Evolutionary conservation across 2,329 filamentous ascomycete species (phyloP).

Genomic region (Teratosphaeria destructans): DNA sequence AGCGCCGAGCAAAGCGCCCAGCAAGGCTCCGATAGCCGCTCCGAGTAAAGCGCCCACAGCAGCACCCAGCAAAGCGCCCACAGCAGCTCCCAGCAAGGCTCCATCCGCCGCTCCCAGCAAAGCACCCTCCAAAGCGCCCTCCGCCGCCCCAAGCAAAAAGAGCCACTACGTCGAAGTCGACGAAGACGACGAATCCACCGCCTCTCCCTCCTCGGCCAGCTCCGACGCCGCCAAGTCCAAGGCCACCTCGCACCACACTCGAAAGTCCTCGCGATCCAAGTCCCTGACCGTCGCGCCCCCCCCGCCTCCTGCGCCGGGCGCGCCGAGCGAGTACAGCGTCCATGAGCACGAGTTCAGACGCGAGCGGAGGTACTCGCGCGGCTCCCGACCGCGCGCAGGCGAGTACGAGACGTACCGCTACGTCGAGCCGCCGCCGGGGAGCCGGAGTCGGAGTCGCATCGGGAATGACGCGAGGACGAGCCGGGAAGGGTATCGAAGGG

Average conservation of each 20-base stretch:
- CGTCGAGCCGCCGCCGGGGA: constrained; percentile 25
- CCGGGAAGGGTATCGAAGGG: constrained; percentile 12
- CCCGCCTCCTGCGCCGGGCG: constrained; percentile 8
- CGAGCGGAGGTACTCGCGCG: constrained; percentile 23
- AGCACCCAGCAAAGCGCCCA: neutral
- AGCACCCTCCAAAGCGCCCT: neutral
- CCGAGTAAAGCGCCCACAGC: neutral
- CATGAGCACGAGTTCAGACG: constrained; percentile 34
- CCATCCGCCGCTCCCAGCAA: neutral
- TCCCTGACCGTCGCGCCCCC: constrained; percentile 1
- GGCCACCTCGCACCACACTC: constrained; percentile 16
- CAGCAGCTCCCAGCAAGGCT: neutral
- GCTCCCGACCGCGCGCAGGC: constrained; percentile 10
- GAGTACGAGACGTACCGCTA: constrained; percentile 39
- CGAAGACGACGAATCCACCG: constrained; percentile 18
- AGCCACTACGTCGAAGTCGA: constrained; percentile 38
- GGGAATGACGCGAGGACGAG: constrained; percentile 14
- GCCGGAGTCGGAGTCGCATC: constrained; percentile 14
- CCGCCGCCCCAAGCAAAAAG: constrained; percentile 8
- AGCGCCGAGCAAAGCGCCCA: neutral
- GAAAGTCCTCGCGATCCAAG: constrained; percentile 15
- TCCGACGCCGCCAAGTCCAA: constrained; percentile 21
- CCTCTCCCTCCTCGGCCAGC: constrained; percentile 13
- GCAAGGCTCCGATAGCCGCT: neutral
- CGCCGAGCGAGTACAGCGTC: constrained; percentile 28